Percentiles rank a stretch among this genome's conserved stretches.
These are phyloP conservation scores for Jamesozyma jinghongensis DNA, from an alignment of 805 yeast genomes.

Conservation along the genomic window DNA sequence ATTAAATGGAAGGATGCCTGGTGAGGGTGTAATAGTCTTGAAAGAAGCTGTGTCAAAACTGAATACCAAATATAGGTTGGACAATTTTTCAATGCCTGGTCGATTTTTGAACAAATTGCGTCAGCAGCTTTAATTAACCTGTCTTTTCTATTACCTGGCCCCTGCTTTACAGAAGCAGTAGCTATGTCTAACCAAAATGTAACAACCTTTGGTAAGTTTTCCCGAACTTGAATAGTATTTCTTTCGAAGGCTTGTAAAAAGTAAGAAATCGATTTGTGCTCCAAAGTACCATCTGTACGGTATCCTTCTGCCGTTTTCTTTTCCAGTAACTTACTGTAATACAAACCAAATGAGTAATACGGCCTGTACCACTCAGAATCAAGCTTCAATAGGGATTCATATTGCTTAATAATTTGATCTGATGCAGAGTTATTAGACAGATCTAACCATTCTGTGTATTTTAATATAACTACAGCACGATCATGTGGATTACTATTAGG, in stretches of 20 bases:
- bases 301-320: conserved; percentile 41
- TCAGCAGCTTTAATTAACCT: conserved; percentile 31
- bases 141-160: conserved; percentile 22
- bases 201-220: conserved; percentile 80
- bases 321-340: conserved; percentile 68
- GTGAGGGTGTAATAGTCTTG: conserved; percentile 64
- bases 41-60: conserved; percentile 75
- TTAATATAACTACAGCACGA: conserved; percentile 45
- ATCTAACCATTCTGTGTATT: conserved; percentile 84
- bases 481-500: conserved; percentile 18
- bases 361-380: conserved; percentile 67
- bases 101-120: conserved; percentile 41
- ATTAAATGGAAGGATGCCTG: conserved; percentile 47
- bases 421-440: conserved; percentile 76
- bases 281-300: conserved; percentile 23
- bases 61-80: conserved; percentile 66
- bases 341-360: conserved; percentile 69
- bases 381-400: conserved; percentile 45
- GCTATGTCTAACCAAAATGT: conserved; percentile 86
- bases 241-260: conserved; percentile 26
- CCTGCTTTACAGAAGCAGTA: conserved; percentile 20
- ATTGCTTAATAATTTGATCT: conserved; percentile 60
- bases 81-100: conserved; percentile 35
- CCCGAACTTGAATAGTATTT: conserved; percentile 57
- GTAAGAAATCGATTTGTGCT: conserved; percentile 24